phyloP scores from a whole-genome alignment of 192 early-diverging fungal genomes.

The Entomortierella parvispora region DNA sequence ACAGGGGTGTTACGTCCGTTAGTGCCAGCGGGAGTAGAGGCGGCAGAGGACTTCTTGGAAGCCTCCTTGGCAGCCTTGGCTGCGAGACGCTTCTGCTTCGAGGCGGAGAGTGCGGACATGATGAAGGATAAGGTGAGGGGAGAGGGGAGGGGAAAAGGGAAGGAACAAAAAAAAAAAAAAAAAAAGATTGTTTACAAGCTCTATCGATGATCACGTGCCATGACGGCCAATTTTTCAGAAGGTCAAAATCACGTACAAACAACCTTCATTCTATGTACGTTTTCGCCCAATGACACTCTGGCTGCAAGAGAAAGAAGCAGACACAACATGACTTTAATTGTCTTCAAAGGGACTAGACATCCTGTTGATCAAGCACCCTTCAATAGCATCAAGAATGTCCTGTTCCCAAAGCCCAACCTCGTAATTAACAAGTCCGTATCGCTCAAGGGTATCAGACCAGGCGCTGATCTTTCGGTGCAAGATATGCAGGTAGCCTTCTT shows the following conservation, averaged over 20 bases:
- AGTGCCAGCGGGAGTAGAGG: slow-evolving; percentile 41
- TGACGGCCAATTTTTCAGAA: not conserved
- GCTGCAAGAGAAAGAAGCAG: not conserved
- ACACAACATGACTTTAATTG: not conserved
- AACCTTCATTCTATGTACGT: too few relatives aligned
- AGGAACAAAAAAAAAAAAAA: slow-evolving; percentile 2
- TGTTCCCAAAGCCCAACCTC: slow-evolving; percentile 86
- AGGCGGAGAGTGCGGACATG: slow-evolving; percentile 63
- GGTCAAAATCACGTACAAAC: not conserved
- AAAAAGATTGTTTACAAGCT: slow-evolving; percentile 12
- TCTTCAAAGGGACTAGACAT: too few relatives aligned
- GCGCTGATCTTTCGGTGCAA: slow-evolving; percentile 67
- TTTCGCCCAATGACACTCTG: not conserved
- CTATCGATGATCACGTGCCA: too few relatives aligned
- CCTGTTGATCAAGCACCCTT: slow-evolving; percentile 55
- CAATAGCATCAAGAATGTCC: slow-evolving; percentile 76
- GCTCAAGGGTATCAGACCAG: slow-evolving; percentile 77
- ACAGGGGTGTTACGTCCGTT: slow-evolving; percentile 41
- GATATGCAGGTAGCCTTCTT: slow-evolving; percentile 66
- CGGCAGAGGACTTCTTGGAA: slow-evolving; percentile 45
- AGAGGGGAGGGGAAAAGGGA: slow-evolving; percentile 4
- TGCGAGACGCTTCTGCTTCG: slow-evolving; percentile 84
- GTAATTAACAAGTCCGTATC: slow-evolving; percentile 85
- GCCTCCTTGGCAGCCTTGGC: slow-evolving; percentile 75
- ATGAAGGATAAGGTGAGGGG: slow-evolving; percentile 4